Conservation (phyloP, 1,139 yeast genomes). For the Geotrichum europaeum region DNA sequence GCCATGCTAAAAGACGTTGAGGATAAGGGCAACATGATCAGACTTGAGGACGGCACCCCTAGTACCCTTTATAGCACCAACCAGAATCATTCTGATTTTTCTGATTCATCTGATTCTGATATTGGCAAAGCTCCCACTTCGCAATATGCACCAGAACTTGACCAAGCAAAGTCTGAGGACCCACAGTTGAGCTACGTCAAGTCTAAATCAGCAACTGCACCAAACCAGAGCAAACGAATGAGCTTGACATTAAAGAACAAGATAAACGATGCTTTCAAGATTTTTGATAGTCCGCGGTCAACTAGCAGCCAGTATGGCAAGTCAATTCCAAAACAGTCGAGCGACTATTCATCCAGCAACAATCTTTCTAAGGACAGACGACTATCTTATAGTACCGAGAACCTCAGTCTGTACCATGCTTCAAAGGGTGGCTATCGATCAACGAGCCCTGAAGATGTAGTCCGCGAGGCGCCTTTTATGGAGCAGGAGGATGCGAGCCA, state of each 20-base stretch:
- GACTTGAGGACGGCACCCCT: slow-evolving; percentile 34
- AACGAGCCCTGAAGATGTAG: slow-evolving; percentile 5
- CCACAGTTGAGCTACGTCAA: slow-evolving; percentile 5
- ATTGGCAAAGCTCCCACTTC: neutral
- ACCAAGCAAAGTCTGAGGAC: neutral
- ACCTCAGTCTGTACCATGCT: slow-evolving; percentile 19
- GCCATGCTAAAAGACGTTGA: slow-evolving; percentile 35
- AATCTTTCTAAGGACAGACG: slow-evolving; percentile 13
- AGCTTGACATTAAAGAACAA: slow-evolving; percentile 28
- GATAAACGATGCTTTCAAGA: slow-evolving; percentile 33
- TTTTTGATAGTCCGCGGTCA: slow-evolving; percentile 21
- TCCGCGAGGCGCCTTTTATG: slow-evolving; percentile 16
- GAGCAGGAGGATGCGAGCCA: slow-evolving; percentile 12
- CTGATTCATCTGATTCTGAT: neutral
- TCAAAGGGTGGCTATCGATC: neutral
- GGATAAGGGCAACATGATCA: slow-evolving; percentile 33
- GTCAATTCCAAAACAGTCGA: neutral
- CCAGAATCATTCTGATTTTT: neutral
- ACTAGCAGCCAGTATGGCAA: slow-evolving; percentile 4
- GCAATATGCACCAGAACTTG: neutral
- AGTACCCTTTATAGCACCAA: slow-evolving; percentile 48
- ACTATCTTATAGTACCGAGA: slow-evolving; percentile 23
- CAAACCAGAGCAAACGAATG: slow-evolving; percentile 24
- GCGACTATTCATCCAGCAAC: neutral
- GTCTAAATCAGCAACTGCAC: slow-evolving; percentile 7